These are phyloP conservation scores for Tremellales sp. DNA, from an alignment of 1,284 basidiomycete species.

Conservation along the genomic window DNA sequence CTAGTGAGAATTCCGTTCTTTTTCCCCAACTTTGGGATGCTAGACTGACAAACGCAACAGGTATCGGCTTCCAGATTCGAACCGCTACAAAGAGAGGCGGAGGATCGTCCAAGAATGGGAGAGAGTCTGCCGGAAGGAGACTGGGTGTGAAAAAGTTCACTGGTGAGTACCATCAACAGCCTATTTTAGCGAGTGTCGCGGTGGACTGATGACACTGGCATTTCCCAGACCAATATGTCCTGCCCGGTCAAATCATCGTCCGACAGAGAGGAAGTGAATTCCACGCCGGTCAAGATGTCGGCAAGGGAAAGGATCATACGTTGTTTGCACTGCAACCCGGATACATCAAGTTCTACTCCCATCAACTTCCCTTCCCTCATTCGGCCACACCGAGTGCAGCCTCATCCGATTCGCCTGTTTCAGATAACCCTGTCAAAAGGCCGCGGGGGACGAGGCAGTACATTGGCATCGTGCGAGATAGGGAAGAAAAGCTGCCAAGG, in stretches of 20 bases:
- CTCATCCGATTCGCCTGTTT: conserved; percentile 7
- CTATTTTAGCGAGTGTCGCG: not conserved
- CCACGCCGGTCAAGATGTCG: conserved; percentile 87
- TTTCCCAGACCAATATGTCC: conserved; percentile 82
- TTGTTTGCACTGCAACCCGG: conserved; percentile 83
- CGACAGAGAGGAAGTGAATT: conserved; percentile 85
- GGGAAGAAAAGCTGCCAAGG: conserved; percentile 76
- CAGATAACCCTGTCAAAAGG: conserved; percentile 29
- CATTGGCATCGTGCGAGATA: conserved; percentile 73
- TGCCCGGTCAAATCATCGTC: conserved; percentile 89
- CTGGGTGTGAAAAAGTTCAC: conserved; percentile 92
- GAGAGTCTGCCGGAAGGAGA: conserved; percentile 84
- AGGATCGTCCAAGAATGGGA: conserved; percentile 83
- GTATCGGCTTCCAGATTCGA: conserved; percentile 58
- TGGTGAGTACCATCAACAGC: conserved; percentile 53
- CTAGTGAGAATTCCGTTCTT: conserved; percentile 14
- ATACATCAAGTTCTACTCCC: conserved; percentile 80
- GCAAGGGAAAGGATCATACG: conserved; percentile 86
- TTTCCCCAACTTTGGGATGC: not conserved
- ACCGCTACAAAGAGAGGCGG: conserved; percentile 93
- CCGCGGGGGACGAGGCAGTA: conserved; percentile 58
- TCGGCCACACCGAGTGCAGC: conserved; percentile 53
- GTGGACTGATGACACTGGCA: conserved; percentile 2
- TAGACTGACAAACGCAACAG: conserved; percentile 11
- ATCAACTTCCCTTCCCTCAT: conserved; percentile 43